A percentile compares a stretch with the other conserved stretches of the same genome.
Conservation (phyloP, 2,329 filamentous ascomycete genomes). For the Diaporthe sp. region DNA sequence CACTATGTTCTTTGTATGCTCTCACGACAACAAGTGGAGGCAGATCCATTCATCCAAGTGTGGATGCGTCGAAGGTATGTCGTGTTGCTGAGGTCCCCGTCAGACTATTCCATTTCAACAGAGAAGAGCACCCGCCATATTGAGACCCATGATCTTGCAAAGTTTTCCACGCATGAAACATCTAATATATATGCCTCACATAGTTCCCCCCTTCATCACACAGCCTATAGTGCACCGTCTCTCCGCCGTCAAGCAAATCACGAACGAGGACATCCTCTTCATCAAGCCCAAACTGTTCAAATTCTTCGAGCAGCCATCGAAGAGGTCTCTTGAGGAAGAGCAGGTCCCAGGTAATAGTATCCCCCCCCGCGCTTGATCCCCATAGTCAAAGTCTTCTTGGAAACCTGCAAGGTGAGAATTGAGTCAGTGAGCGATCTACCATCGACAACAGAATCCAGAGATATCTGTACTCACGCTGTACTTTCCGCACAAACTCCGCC, state of each 20-base stretch:
- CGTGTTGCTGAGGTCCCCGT: no score
- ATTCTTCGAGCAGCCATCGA: neutral
- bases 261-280: constrained; percentile 19
- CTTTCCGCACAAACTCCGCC: neutral
- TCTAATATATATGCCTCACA: neutral
- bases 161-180: neutral
- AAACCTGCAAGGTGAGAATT: neutral
- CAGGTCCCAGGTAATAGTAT: constrained; percentile 15
- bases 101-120: no score
- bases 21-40: no score
- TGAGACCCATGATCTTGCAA: no score
- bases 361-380: neutral
- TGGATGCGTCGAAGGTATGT: no score
- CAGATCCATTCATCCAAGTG: no score
- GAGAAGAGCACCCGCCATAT: no score
- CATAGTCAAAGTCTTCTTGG: neutral
- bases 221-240: constrained; percentile 17
- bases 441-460: no score
- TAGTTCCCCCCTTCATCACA: neutral
- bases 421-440: neutral
- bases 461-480: neutral
- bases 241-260: constrained; percentile 19
- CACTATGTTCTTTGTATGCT: no score
- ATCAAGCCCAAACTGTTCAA: neutral
- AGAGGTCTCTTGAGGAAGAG: constrained; percentile 20